Base-by-base conservation (phyloP, 139 green algal genomes). In the Desmodesmus armatus region DNA sequence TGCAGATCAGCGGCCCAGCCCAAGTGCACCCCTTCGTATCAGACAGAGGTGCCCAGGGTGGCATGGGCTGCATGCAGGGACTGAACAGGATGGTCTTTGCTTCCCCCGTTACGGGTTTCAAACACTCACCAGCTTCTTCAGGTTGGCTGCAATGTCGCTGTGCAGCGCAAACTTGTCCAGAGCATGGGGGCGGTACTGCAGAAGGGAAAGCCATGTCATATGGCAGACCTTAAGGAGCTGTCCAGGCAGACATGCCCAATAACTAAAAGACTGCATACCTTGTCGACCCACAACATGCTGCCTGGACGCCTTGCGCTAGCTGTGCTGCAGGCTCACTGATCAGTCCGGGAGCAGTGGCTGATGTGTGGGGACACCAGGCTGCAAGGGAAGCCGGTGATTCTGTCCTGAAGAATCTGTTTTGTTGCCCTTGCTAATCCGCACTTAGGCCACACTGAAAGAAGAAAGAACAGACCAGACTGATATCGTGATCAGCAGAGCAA, bases 121-220 rank as follows among this genome's bases (percentile, higher is more conserved):
- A 39, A 33, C 6, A 29, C 93, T 87, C 74, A 98, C 95, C 88
- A 99, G 91, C 71, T 96, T 96, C n/a, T 95, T 91, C 23, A 99
- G 79, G 77, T 97, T 95, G 0, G 92, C 82, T 1, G 92, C 94
- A 27, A 95, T 90, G 63, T 97, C 91, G 15, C 91, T 85, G 73
- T 99, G 88, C 60, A 87, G 29, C 0, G 92, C 75, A 63, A 98
- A 95, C 47, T 97, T 92, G 47, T 97, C 93, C n/a, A 99, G 91
- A 5, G 87, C 87, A 33, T 88, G 80, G 0, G 97, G 97, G 2
- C 96, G 95, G 65, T 99, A 93, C 94, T 99, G 94, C 89, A 73
- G 33, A 70, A 67, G 19, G 31, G n/a, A 31, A 73, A 55, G 7
- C 37, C 58, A 58, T 9, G 73, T 40, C 21, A 2, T 62, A 62